A percentile compares a stretch with the other conserved stretches of the same genome.
These are phyloP conservation scores for Glycine latifolia DNA, from an alignment of 306 rosid genomes.

Conservation along the genomic window DNA sequence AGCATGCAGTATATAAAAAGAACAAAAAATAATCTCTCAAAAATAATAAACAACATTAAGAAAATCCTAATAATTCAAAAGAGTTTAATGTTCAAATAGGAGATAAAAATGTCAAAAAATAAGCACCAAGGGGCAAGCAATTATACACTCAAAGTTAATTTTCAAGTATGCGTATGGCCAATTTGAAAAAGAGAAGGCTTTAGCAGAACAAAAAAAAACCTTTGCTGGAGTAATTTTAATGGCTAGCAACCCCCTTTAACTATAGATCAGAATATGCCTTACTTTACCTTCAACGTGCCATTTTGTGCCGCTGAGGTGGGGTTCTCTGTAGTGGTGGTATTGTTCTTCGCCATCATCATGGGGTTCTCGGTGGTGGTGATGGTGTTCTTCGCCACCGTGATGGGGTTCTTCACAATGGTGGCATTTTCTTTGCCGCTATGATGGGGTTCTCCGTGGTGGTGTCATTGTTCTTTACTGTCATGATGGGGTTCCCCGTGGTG, in stretches of 20 bases:
- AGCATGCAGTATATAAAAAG: constrained; percentile 81
- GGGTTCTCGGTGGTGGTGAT: too few relatives aligned
- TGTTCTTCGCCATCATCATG: too few relatives aligned
- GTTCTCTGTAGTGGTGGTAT: too few relatives aligned
- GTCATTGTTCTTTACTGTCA: too few relatives aligned
- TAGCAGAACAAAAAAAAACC: constrained; percentile 81
- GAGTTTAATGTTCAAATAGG: constrained; percentile 90
- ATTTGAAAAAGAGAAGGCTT: constrained; percentile 91
- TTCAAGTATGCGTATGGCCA: constrained; percentile 94
- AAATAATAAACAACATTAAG: constrained; percentile 75
- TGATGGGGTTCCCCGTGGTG: too few relatives aligned
- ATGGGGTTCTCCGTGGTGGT: too few relatives aligned
- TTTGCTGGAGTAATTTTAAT: constrained; percentile 91
- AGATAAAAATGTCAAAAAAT: constrained; percentile 85
- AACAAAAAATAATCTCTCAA: constrained; percentile 73
- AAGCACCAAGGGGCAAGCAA: constrained; percentile 79
- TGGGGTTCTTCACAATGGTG: too few relatives aligned
- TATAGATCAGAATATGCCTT: too few relatives aligned
- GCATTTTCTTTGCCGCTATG: too few relatives aligned
- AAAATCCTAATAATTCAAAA: constrained; percentile 75
- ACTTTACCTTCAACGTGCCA: too few relatives aligned
- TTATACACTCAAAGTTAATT: constrained; percentile 91
- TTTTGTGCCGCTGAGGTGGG: too few relatives aligned
- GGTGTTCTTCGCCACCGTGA: too few relatives aligned
- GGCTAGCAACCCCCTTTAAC: constrained; percentile 50